Evolutionary conservation across 1,284 basidiomycete genomes (phyloP), one percentile per base, ranked within the genome.

Genomic region (Ceratobasidium sp.): DNA sequence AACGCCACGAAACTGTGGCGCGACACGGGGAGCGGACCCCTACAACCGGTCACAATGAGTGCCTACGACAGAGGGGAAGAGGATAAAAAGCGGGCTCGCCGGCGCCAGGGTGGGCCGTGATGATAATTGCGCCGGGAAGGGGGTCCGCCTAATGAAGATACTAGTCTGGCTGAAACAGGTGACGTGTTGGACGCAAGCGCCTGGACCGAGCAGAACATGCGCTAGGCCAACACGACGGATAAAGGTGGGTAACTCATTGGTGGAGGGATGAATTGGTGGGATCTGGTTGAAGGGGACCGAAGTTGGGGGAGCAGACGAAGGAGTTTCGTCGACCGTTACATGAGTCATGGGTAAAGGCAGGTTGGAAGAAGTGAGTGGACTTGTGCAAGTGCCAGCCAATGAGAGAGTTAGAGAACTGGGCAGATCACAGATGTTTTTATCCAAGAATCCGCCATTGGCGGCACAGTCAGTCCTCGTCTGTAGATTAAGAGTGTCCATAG

Each of bases 191-290:
- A 73, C 71, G 46, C 58, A 28, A 26, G 71, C 71, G 3, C 71
- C 71, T 13, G 71, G 71, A 23, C 71, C 71, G n/a, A 73, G 71
- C 20, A 73, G 33, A 10, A 75, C 71, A 40, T 63, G 60, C 2
- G 58, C 58, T 9, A 64, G 42, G 20, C 71, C 71, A 1, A 75
- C 60, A 2, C 71, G 71, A 26, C 71, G 71, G 40, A 75, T 64
- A 44, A 9, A n/a, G 10, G 71, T 75, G 23, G 71, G 71, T 3
- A 60, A 51, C 18, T 75, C 71, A n/a, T 75, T 60, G 10, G 53
- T 51, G 7, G 71, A 60, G 18, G 71, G 71, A 26, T 75, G 71
- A 15, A 75, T 44, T 2, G 71, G 71, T 2, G n/a, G 58, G 23
- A n/a, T 26, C 26, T 40, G 58, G 12, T 28, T 9, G 33, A 28